Conservation (phyloP, 2,329 filamentous ascomycete species). For the Fusarium sp. region DNA sequence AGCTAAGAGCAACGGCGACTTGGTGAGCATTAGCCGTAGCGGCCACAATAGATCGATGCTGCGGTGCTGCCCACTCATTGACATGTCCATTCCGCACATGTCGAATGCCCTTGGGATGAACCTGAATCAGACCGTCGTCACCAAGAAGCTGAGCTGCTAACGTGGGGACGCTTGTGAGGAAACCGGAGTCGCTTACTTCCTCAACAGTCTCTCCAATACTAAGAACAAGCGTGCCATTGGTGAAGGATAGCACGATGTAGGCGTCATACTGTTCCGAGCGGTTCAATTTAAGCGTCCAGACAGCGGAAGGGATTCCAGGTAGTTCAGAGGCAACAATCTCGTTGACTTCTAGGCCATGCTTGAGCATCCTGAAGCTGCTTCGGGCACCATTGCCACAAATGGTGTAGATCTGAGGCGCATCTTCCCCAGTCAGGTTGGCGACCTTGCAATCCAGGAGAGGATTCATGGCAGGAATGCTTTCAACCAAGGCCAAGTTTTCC, state of each 20-base stretch:
- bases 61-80: constrained; percentile 94
- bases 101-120: constrained; percentile 95
- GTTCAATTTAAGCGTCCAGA: constrained; percentile 95
- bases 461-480: constrained; percentile 90
- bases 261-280: constrained; percentile 88
- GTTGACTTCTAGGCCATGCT: constrained; percentile 92
- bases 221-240: constrained; percentile 89
- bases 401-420: constrained; percentile 96
- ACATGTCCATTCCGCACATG: constrained; percentile 85
- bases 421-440: constrained; percentile 90
- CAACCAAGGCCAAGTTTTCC: constrained; percentile 87
- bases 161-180: constrained; percentile 89
- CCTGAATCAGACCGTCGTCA: constrained; percentile 91
- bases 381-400: constrained; percentile 90
- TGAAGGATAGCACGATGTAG: constrained; percentile 95
- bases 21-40: constrained; percentile 94
- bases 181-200: constrained; percentile 93
- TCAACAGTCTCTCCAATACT: constrained; percentile 98
- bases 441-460: constrained; percentile 93
- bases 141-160: constrained; percentile 94
- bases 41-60: constrained; percentile 94
- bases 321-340: constrained; percentile 96
- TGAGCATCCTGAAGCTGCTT: constrained; percentile 91
- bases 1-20: constrained; percentile 93
- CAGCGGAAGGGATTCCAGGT: constrained; percentile 87